A percentile compares a stretch with the other conserved stretches of the same genome.
Conservation (phyloP, 202 grass and related monocot species). For the Zizania palustris region DNA sequence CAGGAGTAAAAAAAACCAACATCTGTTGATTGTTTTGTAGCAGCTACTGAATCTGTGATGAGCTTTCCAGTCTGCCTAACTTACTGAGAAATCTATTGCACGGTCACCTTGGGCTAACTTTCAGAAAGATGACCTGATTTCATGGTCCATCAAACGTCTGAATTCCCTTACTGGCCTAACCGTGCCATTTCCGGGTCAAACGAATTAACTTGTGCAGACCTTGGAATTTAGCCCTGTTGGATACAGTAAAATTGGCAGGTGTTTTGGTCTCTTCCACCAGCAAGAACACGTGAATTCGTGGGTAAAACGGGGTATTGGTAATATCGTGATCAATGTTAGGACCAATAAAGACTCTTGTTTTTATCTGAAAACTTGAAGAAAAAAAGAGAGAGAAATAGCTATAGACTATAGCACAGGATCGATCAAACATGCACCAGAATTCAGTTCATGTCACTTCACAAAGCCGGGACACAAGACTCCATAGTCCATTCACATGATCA, state of each 20-base stretch:
- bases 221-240: conserved; percentile 15
- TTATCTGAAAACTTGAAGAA: not conserved
- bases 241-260: not conserved
- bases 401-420: not conserved
- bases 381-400: not conserved
- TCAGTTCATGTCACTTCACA: not conserved
- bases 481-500: not conserved
- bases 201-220: not conserved
- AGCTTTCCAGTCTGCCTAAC: conserved; percentile 6
- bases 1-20: conserved; percentile 3
- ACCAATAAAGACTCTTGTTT: not conserved
- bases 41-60: not conserved
- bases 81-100: not conserved
- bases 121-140: not conserved
- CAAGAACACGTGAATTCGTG: not conserved
- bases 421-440: not conserved
- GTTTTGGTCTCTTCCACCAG: no score
- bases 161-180: conserved; percentile 14
- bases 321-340: not conserved
- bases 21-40: not conserved
- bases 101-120: conserved; percentile 5
- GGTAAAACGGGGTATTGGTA: not conserved
- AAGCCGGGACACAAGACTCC: no score
- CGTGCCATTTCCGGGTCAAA: not conserved
- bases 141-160: conserved; percentile 6